Evolutionary conservation across 352 stramenopile genomes (phyloP).

Genomic region (Globisporangium orthogonon): DNA sequence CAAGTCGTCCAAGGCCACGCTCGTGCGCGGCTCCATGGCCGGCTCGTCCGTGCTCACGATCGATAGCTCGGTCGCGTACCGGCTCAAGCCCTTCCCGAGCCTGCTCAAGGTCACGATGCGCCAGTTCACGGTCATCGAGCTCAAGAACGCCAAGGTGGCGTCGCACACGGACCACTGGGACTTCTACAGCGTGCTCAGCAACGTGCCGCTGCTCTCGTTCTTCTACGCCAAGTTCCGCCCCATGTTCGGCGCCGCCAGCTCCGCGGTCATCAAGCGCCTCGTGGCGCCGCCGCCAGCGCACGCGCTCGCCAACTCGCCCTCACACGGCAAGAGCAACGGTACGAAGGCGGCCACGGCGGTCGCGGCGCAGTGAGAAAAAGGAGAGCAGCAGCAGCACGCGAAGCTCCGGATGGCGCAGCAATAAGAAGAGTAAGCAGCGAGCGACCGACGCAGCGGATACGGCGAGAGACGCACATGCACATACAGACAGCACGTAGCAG

Average conservation of each 20-base stretch:
- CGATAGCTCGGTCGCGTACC: constrained; percentile 71
- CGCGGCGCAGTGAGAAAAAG: constrained; percentile 21
- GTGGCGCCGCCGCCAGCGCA: constrained; percentile 21
- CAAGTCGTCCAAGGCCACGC: constrained; percentile 66
- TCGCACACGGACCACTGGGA: constrained; percentile 83
- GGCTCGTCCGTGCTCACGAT: constrained; percentile 73
- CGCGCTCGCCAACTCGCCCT: constrained; percentile 11
- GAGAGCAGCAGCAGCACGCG: neutral
- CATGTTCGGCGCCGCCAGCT: constrained; percentile 62
- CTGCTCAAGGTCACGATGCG: constrained; percentile 67
- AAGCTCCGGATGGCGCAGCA: too few species aligned
- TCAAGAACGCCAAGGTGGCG: constrained; percentile 73
- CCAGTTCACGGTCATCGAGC: constrained; percentile 79
- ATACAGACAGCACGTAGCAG: too few species aligned
- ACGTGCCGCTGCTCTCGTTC: constrained; percentile 71
- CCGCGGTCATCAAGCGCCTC: constrained; percentile 65
- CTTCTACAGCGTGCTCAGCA: constrained; percentile 75
- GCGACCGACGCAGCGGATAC: constrained; percentile 11
- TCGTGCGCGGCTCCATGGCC: constrained; percentile 80
- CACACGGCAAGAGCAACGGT: constrained; percentile 15
- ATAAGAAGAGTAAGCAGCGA: constrained; percentile 9
- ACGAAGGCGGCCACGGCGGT: constrained; percentile 8
- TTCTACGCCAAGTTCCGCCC: constrained; percentile 77
- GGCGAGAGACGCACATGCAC: too few species aligned
- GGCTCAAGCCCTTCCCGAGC: constrained; percentile 67